Percentiles rank a stretch among this genome's conserved stretches.
Conservation (phyloP, 2,329 filamentous ascomycete species). For the Cyanodermella asteris region DNA sequence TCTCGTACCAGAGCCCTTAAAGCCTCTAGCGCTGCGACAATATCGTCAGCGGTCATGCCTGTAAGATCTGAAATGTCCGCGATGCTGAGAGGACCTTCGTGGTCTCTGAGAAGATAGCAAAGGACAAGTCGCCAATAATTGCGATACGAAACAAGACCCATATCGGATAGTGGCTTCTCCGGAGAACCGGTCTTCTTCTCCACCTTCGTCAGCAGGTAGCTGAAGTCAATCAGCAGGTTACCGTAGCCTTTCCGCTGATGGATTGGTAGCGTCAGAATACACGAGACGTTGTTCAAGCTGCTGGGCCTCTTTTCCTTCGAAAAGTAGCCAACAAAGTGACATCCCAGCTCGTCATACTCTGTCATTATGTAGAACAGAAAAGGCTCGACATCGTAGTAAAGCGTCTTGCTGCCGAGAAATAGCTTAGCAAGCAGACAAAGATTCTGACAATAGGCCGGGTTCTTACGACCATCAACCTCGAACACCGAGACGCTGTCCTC, state of each 20-base stretch:
- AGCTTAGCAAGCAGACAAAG: slow-evolving; percentile 86
- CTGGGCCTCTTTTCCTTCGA: slow-evolving; percentile 93
- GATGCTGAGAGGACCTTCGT: slow-evolving; percentile 33
- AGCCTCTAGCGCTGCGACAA: slow-evolving; percentile 80
- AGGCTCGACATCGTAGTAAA: slow-evolving; percentile 98
- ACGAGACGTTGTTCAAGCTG: slow-evolving; percentile 92
- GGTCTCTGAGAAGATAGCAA: slow-evolving; percentile 58
- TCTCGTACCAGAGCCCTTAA: slow-evolving; percentile 76
- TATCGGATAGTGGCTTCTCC: slow-evolving; percentile 91
- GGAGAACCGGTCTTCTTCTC: slow-evolving; percentile 89
- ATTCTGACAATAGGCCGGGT: slow-evolving; percentile 91
- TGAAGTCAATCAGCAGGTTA: slow-evolving; percentile 92
- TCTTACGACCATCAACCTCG: slow-evolving; percentile 84
- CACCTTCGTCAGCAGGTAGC: slow-evolving; percentile 80
- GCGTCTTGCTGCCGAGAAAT: slow-evolving; percentile 91
- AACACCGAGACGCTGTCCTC: slow-evolving; percentile 90
- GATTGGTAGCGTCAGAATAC: slow-evolving; percentile 85
- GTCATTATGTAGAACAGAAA: slow-evolving; percentile 99
- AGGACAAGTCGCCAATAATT: slow-evolving; percentile 90
- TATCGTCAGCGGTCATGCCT: slow-evolving; percentile 88
- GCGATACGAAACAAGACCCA: slow-evolving; percentile 90
- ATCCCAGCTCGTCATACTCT: slow-evolving; percentile 66
- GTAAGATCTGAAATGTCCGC: slow-evolving; percentile 52
- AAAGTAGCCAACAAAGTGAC: slow-evolving; percentile 97
- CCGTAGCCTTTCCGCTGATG: slow-evolving; percentile 95